These are phyloP conservation scores for Peronospora destructor DNA, from an alignment of 352 stramenopile species.

Conservation along the genomic window DNA sequence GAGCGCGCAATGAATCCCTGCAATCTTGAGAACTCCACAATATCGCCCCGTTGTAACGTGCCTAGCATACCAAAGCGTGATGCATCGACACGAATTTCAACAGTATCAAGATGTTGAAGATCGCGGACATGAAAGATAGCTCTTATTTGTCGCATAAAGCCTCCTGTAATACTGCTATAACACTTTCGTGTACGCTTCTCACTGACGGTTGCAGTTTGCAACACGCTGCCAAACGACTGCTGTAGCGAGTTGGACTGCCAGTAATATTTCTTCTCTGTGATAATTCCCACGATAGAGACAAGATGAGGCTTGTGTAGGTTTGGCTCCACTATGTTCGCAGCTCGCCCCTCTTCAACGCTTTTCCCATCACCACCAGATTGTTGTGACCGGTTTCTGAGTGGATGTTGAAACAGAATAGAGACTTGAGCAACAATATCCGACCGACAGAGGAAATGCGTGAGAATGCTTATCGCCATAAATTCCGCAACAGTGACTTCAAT, in stretches of 20 bases:
- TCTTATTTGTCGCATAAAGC: conserved; percentile 14
- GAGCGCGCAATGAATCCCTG: conserved; percentile 49
- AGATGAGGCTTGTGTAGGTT: conserved; percentile 33
- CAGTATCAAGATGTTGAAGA: conserved; percentile 31
- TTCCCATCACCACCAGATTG: conserved; percentile 1
- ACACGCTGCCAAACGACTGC: neutral
- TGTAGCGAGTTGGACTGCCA: conserved; percentile 16
- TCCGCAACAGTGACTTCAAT: conserved; percentile 11
- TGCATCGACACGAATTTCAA: conserved; percentile 44
- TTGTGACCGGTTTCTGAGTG: conserved; percentile 9
- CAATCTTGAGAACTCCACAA: conserved; percentile 53
- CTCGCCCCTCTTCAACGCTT: neutral
- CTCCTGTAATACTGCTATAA: neutral
- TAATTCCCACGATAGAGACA: conserved; percentile 29
- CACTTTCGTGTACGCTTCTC: conserved; percentile 7
- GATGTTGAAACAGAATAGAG: conserved; percentile 20
- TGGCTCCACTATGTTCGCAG: conserved; percentile 8
- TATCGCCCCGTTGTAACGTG: conserved; percentile 19
- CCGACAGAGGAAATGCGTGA: conserved; percentile 18
- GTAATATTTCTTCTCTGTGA: conserved; percentile 30
- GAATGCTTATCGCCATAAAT: conserved; percentile 15
- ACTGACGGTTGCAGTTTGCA: conserved; percentile 7
- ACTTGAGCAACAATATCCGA: conserved; percentile 25
- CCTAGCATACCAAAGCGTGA: conserved; percentile 35
- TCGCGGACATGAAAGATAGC: conserved; percentile 39